Base-by-base conservation (phyloP, 1,284 basidiomycete genomes). In the Leccinum insigne region DNA sequence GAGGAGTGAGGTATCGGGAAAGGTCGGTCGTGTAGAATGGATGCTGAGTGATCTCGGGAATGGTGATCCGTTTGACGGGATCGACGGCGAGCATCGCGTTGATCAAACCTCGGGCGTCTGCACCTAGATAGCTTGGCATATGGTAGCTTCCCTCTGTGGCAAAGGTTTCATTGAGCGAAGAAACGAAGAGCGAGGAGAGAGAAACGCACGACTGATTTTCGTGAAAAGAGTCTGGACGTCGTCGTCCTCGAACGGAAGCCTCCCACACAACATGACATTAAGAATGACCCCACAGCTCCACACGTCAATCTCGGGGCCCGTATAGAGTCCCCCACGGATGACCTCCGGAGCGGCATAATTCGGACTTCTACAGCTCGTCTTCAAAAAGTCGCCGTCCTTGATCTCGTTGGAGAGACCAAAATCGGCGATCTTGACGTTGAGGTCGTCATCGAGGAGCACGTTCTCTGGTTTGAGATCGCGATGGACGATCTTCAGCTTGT, bases 301-400 rank as follows among this genome's bases (percentile, higher is more conserved):
- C n/a, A 98, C 95, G 72, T 98, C 96, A 72, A 98, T 96, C 78
- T 97, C 96, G 0, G 96, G 95, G 0, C 96, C 96, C 1, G 94
- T 95, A 75, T 98, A 98, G 8, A 96, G 83, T 66, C 93, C 93
- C 14, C 95, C 95, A 23, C 91, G 86, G 71, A 98, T 97, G 71
- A 98, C 96, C 75, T 98, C 96, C 2, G 96, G 96, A 0, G 96
- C 96, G 63, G 96, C 96, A 72, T 98, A 98, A 78, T 98, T 98
- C 1, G 96, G 96, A 76, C 93, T 95, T 2, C 96, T 96, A 77
- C 96, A 98, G 71, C 93, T 95, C 9, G 96, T 98, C 74, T 94
- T 94, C 67, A 98, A 82, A 77, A 98, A 98, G 76, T 96, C 94
- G 2, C 96, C 96, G 75, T 98, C 96, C 70, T 89, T 91, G 83